These are phyloP conservation scores for Aureobasidium sp. DNA, from an alignment of 2,329 filamentous ascomycete species.

Conservation along the genomic window DNA sequence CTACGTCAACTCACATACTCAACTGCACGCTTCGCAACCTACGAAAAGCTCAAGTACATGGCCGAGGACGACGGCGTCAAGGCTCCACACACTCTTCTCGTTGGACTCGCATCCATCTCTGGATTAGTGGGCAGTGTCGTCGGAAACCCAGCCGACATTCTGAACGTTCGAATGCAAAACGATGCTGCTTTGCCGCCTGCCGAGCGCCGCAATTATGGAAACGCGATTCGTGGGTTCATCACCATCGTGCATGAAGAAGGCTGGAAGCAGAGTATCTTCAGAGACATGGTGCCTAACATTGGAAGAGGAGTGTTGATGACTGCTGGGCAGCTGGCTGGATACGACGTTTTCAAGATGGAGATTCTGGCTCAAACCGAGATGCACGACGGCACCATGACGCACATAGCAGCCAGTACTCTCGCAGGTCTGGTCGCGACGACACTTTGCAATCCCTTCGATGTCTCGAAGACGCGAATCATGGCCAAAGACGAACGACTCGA, in stretches of 20 bases:
- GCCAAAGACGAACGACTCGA: conserved; percentile 49
- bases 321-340: conserved; percentile 72
- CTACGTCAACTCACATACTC: conserved; percentile 90
- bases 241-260: conserved; percentile 88
- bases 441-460: conserved; percentile 76
- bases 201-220: conserved; percentile 77
- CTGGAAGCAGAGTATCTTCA: conserved; percentile 60
- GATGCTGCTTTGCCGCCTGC: conserved; percentile 67
- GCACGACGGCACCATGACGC: conserved; percentile 62
- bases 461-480: conserved; percentile 87
- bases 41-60: conserved; percentile 80
- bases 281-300: conserved; percentile 78
- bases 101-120: conserved; percentile 74
- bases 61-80: conserved; percentile 46
- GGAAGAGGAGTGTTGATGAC: conserved; percentile 83
- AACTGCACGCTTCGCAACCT: conserved; percentile 92
- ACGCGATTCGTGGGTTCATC: conserved; percentile 78
- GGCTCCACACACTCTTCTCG: conserved; percentile 67
- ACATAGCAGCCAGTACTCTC: conserved; percentile 70
- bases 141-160: conserved; percentile 90
- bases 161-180: conserved; percentile 98
- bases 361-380: conserved; percentile 61
- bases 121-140: conserved; percentile 84
- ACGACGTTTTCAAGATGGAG: conserved; percentile 71
- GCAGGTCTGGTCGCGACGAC: conserved; percentile 80